A percentile compares a stretch with the other conserved stretches of the same genome.
These are phyloP conservation scores for Acephala macrosclerotiorum DNA, from an alignment of 2,329 filamentous ascomycete species.

Conservation along the genomic window DNA sequence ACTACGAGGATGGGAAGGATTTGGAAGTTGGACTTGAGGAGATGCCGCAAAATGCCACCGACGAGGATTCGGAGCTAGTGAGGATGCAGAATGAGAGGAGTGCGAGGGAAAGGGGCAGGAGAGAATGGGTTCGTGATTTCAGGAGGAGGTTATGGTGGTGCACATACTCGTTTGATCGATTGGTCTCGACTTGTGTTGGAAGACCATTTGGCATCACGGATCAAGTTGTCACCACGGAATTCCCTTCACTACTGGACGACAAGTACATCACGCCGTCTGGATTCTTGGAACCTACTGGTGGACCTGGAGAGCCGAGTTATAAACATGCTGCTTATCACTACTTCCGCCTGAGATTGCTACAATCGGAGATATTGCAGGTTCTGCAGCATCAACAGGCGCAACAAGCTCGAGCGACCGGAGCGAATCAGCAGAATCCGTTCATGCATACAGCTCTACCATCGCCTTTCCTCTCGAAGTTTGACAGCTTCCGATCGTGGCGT, in stretches of 20 bases:
- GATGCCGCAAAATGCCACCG: slow-evolving; percentile 46
- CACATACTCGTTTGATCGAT: slow-evolving; percentile 92
- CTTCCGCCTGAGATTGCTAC: slow-evolving; percentile 84
- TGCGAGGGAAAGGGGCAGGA: slow-evolving; percentile 65
- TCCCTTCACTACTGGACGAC: slow-evolving; percentile 89
- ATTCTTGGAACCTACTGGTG: slow-evolving; percentile 63
- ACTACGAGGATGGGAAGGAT: slow-evolving; percentile 86
- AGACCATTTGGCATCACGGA: slow-evolving; percentile 95
- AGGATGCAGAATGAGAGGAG: slow-evolving; percentile 45
- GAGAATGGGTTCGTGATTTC: slow-evolving; percentile 87
- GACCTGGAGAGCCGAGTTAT: slow-evolving; percentile 75
- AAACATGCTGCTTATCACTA: slow-evolving; percentile 94
- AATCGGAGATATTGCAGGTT: slow-evolving; percentile 95
- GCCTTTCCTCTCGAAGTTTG: slow-evolving; percentile 83
- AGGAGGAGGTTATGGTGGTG: slow-evolving; percentile 95
- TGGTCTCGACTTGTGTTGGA: slow-evolving; percentile 93
- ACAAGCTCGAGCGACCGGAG: slow-evolving; percentile 71
- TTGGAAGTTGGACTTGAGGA: slow-evolving; percentile 64
- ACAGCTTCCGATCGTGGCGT: slow-evolving; percentile 88
- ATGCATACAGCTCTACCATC: slow-evolving; percentile 83
- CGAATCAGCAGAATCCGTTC: slow-evolving; percentile 71
- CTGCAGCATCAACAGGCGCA: slow-evolving; percentile 91
- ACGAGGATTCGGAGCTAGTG: slow-evolving; percentile 41
- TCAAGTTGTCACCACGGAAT: slow-evolving; percentile 94
- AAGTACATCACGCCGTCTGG: slow-evolving; percentile 84